Percentiles rank a stretch among this genome's conserved stretches.
These are phyloP conservation scores for Pterocarpus santalinus DNA, from an alignment of 306 rosid species.

Conservation along the genomic window DNA sequence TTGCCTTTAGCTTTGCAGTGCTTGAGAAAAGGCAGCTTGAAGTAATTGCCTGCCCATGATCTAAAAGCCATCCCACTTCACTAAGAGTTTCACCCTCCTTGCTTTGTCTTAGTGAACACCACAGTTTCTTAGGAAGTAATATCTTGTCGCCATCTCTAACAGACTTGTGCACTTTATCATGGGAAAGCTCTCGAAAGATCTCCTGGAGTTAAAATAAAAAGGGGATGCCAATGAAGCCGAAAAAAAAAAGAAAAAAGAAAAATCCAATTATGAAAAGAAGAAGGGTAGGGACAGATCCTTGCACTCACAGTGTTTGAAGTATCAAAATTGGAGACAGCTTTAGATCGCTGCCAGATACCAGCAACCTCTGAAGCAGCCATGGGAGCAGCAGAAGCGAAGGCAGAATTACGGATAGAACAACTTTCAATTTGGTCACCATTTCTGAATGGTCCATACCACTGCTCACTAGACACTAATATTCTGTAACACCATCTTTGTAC, in stretches of 20 bases:
- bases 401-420: slow-evolving; percentile 83
- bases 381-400: slow-evolving; percentile 81
- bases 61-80: slow-evolving; percentile 92
- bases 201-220: slow-evolving; percentile 54
- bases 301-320: slow-evolving; percentile 61
- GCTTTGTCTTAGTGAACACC: slow-evolving; percentile 77
- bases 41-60: slow-evolving; percentile 72
- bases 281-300: slow-evolving; percentile 15
- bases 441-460: slow-evolving; percentile 97
- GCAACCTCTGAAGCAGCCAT: slow-evolving; percentile 67
- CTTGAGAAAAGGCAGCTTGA: slow-evolving; percentile 80
- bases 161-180: slow-evolving; percentile 47
- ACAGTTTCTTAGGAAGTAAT: slow-evolving; percentile 90
- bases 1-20: slow-evolving; percentile 72
- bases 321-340: slow-evolving; percentile 59
- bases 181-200: slow-evolving; percentile 60
- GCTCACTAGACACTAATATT: slow-evolving; percentile 77
- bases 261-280: slow-evolving; percentile 14
- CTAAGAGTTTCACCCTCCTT: slow-evolving; percentile 64
- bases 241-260: background rate
- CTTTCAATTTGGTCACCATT: slow-evolving; percentile 96
- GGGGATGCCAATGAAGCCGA: slow-evolving; percentile 1
- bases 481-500: slow-evolving; percentile 55
- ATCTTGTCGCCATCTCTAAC: slow-evolving; percentile 65
- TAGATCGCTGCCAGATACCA: slow-evolving; percentile 80